A percentile compares a stretch with the other conserved stretches of the same genome.
These are phyloP conservation scores for Coemansia sp. DNA, from an alignment of 192 early-diverging fungal species.

Conservation along the genomic window DNA sequence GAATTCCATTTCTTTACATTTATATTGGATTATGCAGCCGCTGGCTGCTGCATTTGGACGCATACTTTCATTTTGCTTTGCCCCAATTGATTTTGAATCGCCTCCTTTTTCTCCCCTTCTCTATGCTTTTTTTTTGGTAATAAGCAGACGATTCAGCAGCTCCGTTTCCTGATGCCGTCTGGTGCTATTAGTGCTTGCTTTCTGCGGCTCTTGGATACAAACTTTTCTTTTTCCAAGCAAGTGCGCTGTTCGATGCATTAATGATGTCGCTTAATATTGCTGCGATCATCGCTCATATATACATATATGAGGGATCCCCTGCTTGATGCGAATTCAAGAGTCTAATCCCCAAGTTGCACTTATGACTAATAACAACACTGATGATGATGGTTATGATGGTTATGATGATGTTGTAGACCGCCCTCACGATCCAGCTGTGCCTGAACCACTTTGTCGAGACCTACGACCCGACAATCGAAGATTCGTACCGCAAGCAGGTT, in stretches of 20 bases:
- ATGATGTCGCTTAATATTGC: background rate
- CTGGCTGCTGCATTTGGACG: background rate
- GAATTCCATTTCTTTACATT: background rate
- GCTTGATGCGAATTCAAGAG: background rate
- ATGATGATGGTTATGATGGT: conserved; percentile 9
- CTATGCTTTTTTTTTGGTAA: background rate
- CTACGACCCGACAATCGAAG: conserved; percentile 99
- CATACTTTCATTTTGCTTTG: background rate
- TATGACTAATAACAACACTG: background rate
- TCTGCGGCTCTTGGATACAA: no score
- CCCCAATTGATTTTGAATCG: background rate
- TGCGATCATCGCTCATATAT: no score
- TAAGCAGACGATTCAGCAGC: no score
- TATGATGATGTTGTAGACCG: conserved; percentile 58
- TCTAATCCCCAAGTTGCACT: background rate
- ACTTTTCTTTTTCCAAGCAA: no score
- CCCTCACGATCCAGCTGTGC: conserved; percentile 64
- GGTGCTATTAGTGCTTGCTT: no score
- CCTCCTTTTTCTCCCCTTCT: background rate
- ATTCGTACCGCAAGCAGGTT: conserved; percentile 96
- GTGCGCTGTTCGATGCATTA: no score
- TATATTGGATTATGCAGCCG: background rate
- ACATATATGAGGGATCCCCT: no score
- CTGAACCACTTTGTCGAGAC: conserved; percentile 73
- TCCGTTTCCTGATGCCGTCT: no score